Evolutionary conservation across 1,284 basidiomycete genomes (phyloP), one percentile per base, ranked within the genome.

Genomic region (Ceratobasidium papillatum): DNA sequence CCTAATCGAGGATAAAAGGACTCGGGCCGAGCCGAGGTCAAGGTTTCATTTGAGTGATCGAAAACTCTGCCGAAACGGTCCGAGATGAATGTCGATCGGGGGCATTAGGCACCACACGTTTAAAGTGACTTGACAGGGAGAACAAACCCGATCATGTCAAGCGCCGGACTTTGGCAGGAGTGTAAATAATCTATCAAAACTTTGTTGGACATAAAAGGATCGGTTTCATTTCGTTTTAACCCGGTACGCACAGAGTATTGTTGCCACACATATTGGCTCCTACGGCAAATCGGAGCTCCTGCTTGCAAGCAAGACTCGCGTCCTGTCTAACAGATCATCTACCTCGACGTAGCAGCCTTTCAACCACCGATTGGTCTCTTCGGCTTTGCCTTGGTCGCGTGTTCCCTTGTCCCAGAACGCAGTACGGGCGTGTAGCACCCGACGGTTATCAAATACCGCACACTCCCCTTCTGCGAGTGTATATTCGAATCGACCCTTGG

Each of bases 371-470:
- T 87, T 89, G 22, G 88, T 84, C 78, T 87, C 87, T 27, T 86
- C 87, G 1, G 85, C 83, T 0, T 77, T 79, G 78, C 71, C 78
- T 80, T 25, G 78, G 80, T 38, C 78, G 81, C 66, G 76, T 80
- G 34, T 41, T 65, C 74, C 52, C 62, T 80, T 78, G 41, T 74
- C 78, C 79, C 82, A 80, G 81, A 99, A 99, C 1, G 90, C 91
- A 0, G 90, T 93, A 11, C 97, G 84, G 0, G 94, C 94, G 80
- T 99, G 97, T 75, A 99, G 82, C 1, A 98, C 90, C n/a, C 97
- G 85, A 27, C 96, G 86, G 79, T 99, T 99, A 81, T 99, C 96
- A 79, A 99, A 99, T 14, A 97, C 78, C 41, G 95, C 95, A 22
- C 91, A 90, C 78, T 98, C 95, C 54, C 95, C 95, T 81, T 96